These are phyloP conservation scores for Streptanthus diversifolius DNA, from an alignment of 345 rosid species.

Conservation along the genomic window DNA sequence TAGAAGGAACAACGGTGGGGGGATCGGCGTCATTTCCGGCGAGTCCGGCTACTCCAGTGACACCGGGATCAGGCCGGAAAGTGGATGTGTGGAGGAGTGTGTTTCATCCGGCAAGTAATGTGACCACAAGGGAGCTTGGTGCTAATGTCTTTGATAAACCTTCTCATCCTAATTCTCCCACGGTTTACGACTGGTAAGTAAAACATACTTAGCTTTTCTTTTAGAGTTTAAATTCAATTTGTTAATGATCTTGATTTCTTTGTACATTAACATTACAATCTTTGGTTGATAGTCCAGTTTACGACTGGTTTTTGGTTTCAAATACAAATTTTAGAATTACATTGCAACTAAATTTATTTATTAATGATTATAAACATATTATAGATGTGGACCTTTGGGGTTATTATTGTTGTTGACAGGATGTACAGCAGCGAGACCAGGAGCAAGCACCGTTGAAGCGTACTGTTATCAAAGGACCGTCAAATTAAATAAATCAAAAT, in stretches of 20 bases:
- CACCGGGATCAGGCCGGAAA: constrained; percentile 44
- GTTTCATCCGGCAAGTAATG: constrained; percentile 92
- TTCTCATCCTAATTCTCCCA: constrained; percentile 71
- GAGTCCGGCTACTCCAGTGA: constrained; percentile 25
- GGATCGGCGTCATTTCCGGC: constrained; percentile 25
- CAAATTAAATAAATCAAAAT: not conserved
- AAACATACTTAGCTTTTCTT: not conserved
- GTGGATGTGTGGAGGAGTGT: constrained; percentile 98
- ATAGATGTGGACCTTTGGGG: not conserved
- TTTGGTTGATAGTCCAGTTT: not conserved
- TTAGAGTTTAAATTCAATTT: not conserved
- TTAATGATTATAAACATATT: not conserved
- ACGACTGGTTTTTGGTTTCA: not conserved
- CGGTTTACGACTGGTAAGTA: constrained; percentile 87
- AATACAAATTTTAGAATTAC: not conserved
- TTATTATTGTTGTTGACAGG: constrained; percentile 41
- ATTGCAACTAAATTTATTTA: not conserved
- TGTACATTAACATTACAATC: not conserved
- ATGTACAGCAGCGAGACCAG: constrained; percentile 83
- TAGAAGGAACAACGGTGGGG: not conserved
- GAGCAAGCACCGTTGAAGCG: constrained; percentile 52
- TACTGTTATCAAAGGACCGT: not conserved
- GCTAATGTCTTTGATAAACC: constrained; percentile 77
- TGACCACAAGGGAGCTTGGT: constrained; percentile 67
- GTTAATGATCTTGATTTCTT: not conserved